These are phyloP conservation scores for Talaromyces islandicus DNA, from an alignment of 2,329 filamentous ascomycete genomes.

Conservation along the genomic window DNA sequence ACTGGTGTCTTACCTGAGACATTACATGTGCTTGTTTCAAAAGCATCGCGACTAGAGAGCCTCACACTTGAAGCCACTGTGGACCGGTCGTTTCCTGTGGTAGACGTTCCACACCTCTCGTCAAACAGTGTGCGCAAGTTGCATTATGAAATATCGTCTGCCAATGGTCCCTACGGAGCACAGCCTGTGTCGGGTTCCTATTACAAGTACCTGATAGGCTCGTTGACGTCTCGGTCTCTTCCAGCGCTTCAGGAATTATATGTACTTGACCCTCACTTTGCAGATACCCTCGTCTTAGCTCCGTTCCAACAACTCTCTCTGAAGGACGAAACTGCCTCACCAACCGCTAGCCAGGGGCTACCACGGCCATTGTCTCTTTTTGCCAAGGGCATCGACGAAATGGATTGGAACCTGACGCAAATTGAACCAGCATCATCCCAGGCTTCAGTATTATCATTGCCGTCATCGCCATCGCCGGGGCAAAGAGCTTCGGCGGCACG, in stretches of 20 bases:
- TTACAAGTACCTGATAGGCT: slow-evolving; percentile 81
- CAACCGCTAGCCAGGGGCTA: slow-evolving; percentile 30
- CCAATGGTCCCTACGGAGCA: slow-evolving; percentile 51
- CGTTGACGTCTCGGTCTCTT: slow-evolving; percentile 68
- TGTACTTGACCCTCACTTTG: slow-evolving; percentile 77
- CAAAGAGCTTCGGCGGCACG: slow-evolving; percentile 34
- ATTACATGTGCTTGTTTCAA: slow-evolving; percentile 38
- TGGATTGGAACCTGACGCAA: slow-evolving; percentile 62
- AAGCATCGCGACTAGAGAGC: slow-evolving; percentile 35
- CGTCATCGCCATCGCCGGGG: slow-evolving; percentile 13
- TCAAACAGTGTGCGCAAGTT: slow-evolving; percentile 66
- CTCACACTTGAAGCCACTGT: slow-evolving; percentile 55
- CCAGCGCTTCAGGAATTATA: slow-evolving; percentile 72
- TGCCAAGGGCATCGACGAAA: slow-evolving; percentile 60
- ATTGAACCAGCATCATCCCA: slow-evolving; percentile 45
- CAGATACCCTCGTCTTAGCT: slow-evolving; percentile 69
- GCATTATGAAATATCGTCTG: slow-evolving; percentile 71
- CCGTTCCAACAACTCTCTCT: slow-evolving; percentile 56
- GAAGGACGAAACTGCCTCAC: slow-evolving; percentile 23
- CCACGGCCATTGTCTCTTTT: slow-evolving; percentile 57
- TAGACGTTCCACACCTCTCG: slow-evolving; percentile 55
- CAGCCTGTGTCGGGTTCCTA: slow-evolving; percentile 55
- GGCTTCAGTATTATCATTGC: neutral
- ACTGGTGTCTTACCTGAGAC: slow-evolving; percentile 56
- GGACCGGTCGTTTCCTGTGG: slow-evolving; percentile 50